Base-by-base conservation (phyloP, 2,329 filamentous ascomycete species). In the Colletotrichum lini region DNA sequence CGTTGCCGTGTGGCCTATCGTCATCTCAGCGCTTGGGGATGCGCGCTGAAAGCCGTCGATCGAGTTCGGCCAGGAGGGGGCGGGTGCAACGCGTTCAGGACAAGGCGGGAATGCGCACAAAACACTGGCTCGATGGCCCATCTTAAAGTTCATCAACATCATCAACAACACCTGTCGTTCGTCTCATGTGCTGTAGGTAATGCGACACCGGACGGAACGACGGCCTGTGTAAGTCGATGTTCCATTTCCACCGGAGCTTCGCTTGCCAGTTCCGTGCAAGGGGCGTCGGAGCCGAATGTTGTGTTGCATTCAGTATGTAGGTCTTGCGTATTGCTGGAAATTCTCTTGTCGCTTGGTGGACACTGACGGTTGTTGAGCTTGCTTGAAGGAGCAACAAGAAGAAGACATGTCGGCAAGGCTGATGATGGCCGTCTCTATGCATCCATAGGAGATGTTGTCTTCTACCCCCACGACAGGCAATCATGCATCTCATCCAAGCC, bases 191-290 rank as follows among this genome's bases (percentile, higher is more conserved):
- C 30, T 35, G 30, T 35, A 9, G 30, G 8, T 21, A 40, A 57
- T 67, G 52, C 56, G 26, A 67, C 64, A 21, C 44, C 38, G 30
- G 59, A 52, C 59, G 59, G 45, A 52, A 62, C 18, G 21, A 40
- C 59, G 30, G 35, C n/a, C 12, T 16, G 30, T 56, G 21, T 45
- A 38, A 40, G 15, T 42, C 59, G 13, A 16, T 23, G 57, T 35
- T 67, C 63, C 67, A 57, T 50, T 56, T 12, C 21, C 30, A 58
- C n/a, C 44, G 50, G 49, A 40, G 30, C 67, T 67, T 70, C 67
- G 67, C 56, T 61, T 57, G 56, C 42, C 47, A 70, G 45, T 8
- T 52, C 18, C 38, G 15, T 4, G 52, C 1, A 18, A 58, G 35
- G 42, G 56, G 12, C 4, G 30, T 10, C 40, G 23, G 50, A 21